Evolutionary conservation across 2,329 filamentous ascomycete genomes (phyloP).

Genomic region (Aureobasidium mangrovei): DNA sequence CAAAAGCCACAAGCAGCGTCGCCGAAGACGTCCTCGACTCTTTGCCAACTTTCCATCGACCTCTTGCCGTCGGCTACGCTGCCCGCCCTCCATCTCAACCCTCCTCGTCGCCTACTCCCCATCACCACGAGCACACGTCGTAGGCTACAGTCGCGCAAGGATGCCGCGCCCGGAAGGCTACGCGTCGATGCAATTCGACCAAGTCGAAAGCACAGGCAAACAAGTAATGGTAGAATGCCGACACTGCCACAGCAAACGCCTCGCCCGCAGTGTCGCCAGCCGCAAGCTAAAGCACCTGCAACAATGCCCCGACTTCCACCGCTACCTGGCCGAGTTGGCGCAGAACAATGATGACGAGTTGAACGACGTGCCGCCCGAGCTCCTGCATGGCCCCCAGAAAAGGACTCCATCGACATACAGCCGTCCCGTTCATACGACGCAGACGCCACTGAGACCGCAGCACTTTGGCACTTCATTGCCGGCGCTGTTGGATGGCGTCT

Average conservation of each 20-base stretch:
- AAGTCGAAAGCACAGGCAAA: constrained; percentile 4
- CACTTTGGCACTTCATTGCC: background rate
- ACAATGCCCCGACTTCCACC: constrained; percentile 1
- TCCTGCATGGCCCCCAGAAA: background rate
- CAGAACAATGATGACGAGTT: background rate
- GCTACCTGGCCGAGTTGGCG: background rate
- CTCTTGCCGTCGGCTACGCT: too few relatives aligned
- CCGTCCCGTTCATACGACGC: background rate
- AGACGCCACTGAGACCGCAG: background rate
- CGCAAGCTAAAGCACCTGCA: constrained; percentile 1
- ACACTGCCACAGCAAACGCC: constrained; percentile 5
- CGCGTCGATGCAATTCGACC: constrained; percentile 8
- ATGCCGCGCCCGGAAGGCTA: constrained; percentile 12
- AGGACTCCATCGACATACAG: background rate
- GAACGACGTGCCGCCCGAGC: background rate
- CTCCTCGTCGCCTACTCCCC: background rate
- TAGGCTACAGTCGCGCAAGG: background rate
- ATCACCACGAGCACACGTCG: too few relatives aligned
- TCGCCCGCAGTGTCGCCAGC: constrained; percentile 3
- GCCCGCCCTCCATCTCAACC: too few relatives aligned
- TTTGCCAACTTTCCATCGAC: too few relatives aligned
- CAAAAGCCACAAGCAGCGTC: too few relatives aligned
- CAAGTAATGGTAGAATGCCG: constrained; percentile 3
- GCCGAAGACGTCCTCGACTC: too few relatives aligned
- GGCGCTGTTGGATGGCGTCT: background rate